Base-by-base conservation (phyloP, 2,329 filamentous ascomycete genomes). In the Curvularia verruculosa region DNA sequence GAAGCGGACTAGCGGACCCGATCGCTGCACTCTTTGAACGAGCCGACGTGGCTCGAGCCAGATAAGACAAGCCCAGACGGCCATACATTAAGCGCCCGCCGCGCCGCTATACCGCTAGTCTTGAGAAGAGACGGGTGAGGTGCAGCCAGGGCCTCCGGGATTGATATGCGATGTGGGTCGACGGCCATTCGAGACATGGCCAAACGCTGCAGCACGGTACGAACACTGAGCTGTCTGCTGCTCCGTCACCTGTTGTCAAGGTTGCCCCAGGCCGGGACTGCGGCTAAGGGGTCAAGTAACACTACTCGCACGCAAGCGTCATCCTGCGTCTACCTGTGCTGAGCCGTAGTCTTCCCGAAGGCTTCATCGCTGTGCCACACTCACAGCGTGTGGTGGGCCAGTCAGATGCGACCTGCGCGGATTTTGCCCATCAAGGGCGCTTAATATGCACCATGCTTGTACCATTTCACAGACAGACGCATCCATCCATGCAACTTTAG, bases 291-390 rank as follows among this genome's bases (percentile, higher is more conserved):
- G 47, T 45, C 48, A 49, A 52, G 53, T 59, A 66, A 68, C 67
- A 67, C 68, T 60, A 58, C 63, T 64, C 62, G 62, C 68, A 36
- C 1, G 12, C 34, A 18, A 7, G 34, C 34, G 66, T 49, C 48
- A 43, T 49, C 52, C 50, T 73, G 72, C 71, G 71, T 69, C 67
- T 73, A 73, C 65, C 65, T 47, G n/a, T 46, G 6, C 15, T 36
- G 13, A 36, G 34, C 34, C 34, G 34, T 36, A n/a, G 53, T 59
- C 43, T 54, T 31, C 52, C 54, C 31, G 53, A 49, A 53, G 60
- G 58, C 66, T 60, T 61, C 59, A 41, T 58, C 60, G 52, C 68
- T 51, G 68, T 65, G 68, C 66, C 68, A 58, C 63, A 50, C 43
- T 51, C 49, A 49, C 52, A 64, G 67, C 67, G 67, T 63, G 45